Percentiles rank a stretch among this genome's conserved stretches.
These are phyloP conservation scores for Liquidambar formosana DNA, from an alignment of 164 flowering plant species.

Conservation along the genomic window DNA sequence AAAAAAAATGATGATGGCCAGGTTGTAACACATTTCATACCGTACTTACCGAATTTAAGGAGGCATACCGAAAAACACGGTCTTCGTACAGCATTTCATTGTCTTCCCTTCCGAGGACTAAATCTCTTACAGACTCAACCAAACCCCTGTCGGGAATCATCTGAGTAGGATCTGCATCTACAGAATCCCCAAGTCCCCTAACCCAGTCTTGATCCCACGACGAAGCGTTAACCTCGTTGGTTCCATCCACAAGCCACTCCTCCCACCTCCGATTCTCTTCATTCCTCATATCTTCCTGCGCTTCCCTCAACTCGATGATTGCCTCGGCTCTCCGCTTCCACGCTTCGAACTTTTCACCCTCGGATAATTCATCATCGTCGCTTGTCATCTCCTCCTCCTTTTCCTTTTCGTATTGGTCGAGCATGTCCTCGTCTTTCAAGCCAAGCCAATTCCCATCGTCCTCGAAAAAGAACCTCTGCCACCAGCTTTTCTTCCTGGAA, in stretches of 20 bases:
- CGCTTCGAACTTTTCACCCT: slow-evolving; percentile 77
- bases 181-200: slow-evolving; percentile 27
- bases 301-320: slow-evolving; percentile 84
- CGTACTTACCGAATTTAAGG: slow-evolving; percentile 68
- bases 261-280: slow-evolving; percentile 86
- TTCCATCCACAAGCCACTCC: slow-evolving; percentile 75
- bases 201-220: slow-evolving; percentile 42
- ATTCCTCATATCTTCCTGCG: slow-evolving; percentile 73
- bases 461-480: slow-evolving; percentile 77
- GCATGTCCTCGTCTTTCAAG: slow-evolving; percentile 58
- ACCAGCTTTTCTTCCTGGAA: slow-evolving; percentile 58
- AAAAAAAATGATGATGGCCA: too few relatives aligned
- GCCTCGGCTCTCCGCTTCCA: slow-evolving; percentile 98
- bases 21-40: background rate
- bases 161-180: slow-evolving; percentile 31
- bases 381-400: slow-evolving; percentile 28
- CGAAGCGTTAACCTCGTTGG: slow-evolving; percentile 18
- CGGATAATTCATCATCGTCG: slow-evolving; percentile 50
- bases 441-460: slow-evolving; percentile 93
- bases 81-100: slow-evolving; percentile 90
- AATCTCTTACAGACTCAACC: slow-evolving; percentile 51
- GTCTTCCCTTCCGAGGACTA: slow-evolving; percentile 62
- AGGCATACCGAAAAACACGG: slow-evolving; percentile 88
- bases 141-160: slow-evolving; percentile 51
- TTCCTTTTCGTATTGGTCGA: too few relatives aligned